Evolutionary conservation across 441 rosid genomes (phyloP).

Genomic region (Erodium chrysanthum): DNA sequence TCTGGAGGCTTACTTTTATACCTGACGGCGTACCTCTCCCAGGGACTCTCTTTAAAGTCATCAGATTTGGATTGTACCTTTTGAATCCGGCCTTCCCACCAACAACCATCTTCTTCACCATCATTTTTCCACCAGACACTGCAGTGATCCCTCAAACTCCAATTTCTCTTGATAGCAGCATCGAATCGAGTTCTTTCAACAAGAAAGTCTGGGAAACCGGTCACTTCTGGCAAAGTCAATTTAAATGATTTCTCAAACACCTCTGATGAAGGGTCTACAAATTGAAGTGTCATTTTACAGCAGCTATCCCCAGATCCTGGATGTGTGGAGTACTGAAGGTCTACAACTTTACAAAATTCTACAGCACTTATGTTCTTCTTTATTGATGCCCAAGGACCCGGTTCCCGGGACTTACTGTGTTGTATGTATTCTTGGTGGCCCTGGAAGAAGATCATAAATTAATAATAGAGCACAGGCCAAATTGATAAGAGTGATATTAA

Average conservation of each 20-base stretch:
- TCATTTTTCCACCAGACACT: slow-evolving; percentile 96
- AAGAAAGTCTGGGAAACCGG: slow-evolving; percentile 83
- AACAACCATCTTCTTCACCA: slow-evolving; percentile 76
- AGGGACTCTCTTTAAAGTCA: slow-evolving; percentile 86
- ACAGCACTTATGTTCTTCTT: slow-evolving; percentile 64
- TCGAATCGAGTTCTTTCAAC: slow-evolving; percentile 91
- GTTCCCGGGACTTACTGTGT: slow-evolving; percentile 37
- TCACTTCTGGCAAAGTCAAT: slow-evolving; percentile 73
- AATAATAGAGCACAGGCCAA: background rate
- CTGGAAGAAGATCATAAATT: slow-evolving; percentile 30
- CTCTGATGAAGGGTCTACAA: slow-evolving; percentile 56
- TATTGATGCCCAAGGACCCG: slow-evolving; percentile 58
- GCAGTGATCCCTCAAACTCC: slow-evolving; percentile 89
- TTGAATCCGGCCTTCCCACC: slow-evolving; percentile 91
- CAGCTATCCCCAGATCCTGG: slow-evolving; percentile 98
- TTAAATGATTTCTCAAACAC: slow-evolving; percentile 48
- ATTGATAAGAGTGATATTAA: background rate
- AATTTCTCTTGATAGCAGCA: slow-evolving; percentile 61
- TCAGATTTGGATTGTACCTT: slow-evolving; percentile 59
- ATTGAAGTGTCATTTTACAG: slow-evolving; percentile 83
- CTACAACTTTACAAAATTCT: slow-evolving; percentile 74
- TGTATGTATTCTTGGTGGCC: slow-evolving; percentile 82
- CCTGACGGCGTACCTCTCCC: slow-evolving; percentile 80
- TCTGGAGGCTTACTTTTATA: slow-evolving; percentile 74
- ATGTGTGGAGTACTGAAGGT: slow-evolving; percentile 64